Evolutionary conservation across 2,329 filamentous ascomycete species (phyloP).

Genomic region (Raffaelea arxii): DNA sequence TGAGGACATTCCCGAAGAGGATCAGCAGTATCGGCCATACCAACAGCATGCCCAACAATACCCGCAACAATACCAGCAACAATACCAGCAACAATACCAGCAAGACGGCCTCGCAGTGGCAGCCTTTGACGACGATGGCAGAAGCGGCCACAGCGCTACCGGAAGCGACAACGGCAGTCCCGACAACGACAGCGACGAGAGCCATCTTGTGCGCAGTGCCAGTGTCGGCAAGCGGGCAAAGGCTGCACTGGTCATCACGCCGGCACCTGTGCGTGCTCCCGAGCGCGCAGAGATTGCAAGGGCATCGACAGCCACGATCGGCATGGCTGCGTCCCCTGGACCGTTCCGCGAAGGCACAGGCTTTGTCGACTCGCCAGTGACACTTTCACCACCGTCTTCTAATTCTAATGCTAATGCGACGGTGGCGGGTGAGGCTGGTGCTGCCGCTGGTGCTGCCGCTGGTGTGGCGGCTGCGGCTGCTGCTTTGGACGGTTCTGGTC

Average conservation of each 20-base stretch:
- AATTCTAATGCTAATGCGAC: slow-evolving; percentile 4
- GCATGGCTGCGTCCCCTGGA: slow-evolving; percentile 25
- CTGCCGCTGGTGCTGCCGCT: too few species aligned
- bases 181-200: slow-evolving; percentile 47
- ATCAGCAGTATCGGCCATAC: slow-evolving; percentile 25
- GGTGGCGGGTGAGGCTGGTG: too few species aligned
- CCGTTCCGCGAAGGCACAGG: slow-evolving; percentile 34
- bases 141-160: neutral
- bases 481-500: slow-evolving; percentile 6
- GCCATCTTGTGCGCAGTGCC: slow-evolving; percentile 48
- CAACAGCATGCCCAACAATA: too few species aligned
- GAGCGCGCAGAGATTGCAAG: slow-evolving; percentile 2
- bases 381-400: slow-evolving; percentile 16
- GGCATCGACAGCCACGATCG: slow-evolving; percentile 21
- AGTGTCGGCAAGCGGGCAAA: slow-evolving; percentile 52
- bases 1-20: slow-evolving; percentile 40
- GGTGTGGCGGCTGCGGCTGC: too few species aligned
- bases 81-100: too few species aligned
- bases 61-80: too few species aligned
- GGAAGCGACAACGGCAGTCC: slow-evolving; percentile 31
- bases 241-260: slow-evolving; percentile 42
- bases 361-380: slow-evolving; percentile 28
- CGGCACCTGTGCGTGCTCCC: slow-evolving; percentile 1
- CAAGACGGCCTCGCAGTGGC: slow-evolving; percentile 37
- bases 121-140: slow-evolving; percentile 31